Percentiles rank a stretch among this genome's conserved stretches.
phyloP scores from a whole-genome alignment of 805 yeast species.

The Komagataella populi region DNA sequence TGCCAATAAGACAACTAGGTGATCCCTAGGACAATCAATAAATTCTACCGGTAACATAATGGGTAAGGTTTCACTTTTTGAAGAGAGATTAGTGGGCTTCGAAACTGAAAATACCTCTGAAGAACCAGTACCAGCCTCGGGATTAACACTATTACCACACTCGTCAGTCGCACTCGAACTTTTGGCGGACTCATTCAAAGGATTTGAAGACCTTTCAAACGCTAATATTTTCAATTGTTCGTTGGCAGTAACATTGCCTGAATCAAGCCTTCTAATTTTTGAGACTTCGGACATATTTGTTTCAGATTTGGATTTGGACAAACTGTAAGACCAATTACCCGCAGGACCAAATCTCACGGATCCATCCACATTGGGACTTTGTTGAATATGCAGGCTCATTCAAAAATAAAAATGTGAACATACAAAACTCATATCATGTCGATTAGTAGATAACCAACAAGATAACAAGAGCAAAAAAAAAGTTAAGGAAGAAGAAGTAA shows the following conservation, averaged over 20 bases:
- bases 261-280: background rate
- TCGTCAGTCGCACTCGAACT: background rate
- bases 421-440: background rate
- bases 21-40: constrained; percentile 54
- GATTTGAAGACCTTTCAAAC: background rate
- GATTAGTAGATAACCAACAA: background rate
- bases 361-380: background rate
- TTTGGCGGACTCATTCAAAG: background rate
- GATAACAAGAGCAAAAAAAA: background rate
- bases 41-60: constrained; percentile 34
- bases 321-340: background rate
- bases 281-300: background rate
- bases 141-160: background rate
- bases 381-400: background rate
- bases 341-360: background rate
- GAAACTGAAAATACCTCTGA: background rate
- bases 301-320: background rate
- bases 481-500: background rate
- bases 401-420: background rate
- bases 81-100: background rate
- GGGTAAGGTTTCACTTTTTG: background rate
- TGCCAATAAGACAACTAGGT: constrained; percentile 57
- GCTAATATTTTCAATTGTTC: background rate
- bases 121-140: background rate
- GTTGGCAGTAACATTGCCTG: background rate